Evolutionary conservation across 164 flowering plant genomes (phyloP), one percentile per base, ranked within the genome.

Genomic region (Protea cynaroides): DNA sequence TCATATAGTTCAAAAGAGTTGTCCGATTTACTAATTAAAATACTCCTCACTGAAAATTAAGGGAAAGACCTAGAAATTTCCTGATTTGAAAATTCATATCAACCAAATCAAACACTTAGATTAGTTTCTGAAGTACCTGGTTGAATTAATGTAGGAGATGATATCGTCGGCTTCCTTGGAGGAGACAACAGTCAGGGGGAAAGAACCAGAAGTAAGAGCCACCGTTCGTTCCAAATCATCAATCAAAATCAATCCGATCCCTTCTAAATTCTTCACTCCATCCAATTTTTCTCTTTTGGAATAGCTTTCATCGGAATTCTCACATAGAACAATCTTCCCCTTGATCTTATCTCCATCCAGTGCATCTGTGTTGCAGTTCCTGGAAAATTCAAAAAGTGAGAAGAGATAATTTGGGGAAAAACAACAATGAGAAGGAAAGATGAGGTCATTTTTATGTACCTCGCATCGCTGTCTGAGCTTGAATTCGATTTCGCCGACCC

Each of bases 321-420:
- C 67, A 58, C 96, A 92, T 0, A 89, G 29, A 4, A 92, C 83
- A 44, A 92, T 89, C 54, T 76, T 87, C 24, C 96, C 97, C 21
- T 80, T 80, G 3, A 89, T 60, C 59, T 75, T 77, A 21, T 44
- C 44, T 5, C 25, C 69, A 17, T 81, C 81, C 46, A 92, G n/a
- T 17, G 86, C 47, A 54, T 60, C 72, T 11, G 71, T 72, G 22
- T 66, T 18, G 74, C 97, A 89, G 22, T 81, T 72, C 24, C 97
- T 91, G 81, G 34, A 64, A 0, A 62, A 54, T 37, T 53, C 23
- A 37, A 24, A 11, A 22, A 38, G 4, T 22, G 14, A 4, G 51
- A 5, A 4, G n/a, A 23, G 6, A 25, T 19, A 18, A 13, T 65
- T 55, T 46, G 65, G 14, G 74, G 69, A 78, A 74, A 65, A 60